Conservation (phyloP, 257 asterid species). For the Leonotis leonurus region DNA sequence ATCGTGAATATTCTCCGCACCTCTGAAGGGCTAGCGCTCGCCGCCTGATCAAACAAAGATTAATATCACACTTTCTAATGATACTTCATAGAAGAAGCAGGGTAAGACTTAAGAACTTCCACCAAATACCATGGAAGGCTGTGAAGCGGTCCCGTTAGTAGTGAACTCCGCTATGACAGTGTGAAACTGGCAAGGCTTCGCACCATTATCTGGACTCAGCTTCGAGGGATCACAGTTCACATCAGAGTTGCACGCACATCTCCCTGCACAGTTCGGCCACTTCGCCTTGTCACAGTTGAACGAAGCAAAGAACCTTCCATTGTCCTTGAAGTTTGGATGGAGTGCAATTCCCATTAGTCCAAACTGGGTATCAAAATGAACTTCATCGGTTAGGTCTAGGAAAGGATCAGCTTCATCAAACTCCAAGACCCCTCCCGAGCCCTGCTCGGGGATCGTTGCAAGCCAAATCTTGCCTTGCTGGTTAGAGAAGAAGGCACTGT, state of each 20-base stretch:
- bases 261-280: slow-evolving; percentile 72
- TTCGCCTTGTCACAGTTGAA: slow-evolving; percentile 71
- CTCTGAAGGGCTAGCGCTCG: slow-evolving; percentile 57
- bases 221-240: slow-evolving; percentile 64
- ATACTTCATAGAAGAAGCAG: not conserved
- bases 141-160: slow-evolving; percentile 46
- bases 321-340: slow-evolving; percentile 59
- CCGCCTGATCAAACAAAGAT: slow-evolving; percentile 39
- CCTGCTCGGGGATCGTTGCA: slow-evolving; percentile 63
- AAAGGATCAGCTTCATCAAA: slow-evolving; percentile 53
- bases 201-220: slow-evolving; percentile 46
- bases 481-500: slow-evolving; percentile 70
- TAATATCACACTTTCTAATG: not conserved
- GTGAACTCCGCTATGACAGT: slow-evolving; percentile 73
- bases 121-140: slow-evolving; percentile 48
- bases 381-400: slow-evolving; percentile 72
- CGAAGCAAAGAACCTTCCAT: slow-evolving; percentile 83
- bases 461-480: slow-evolving; percentile 80
- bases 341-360: slow-evolving; percentile 81
- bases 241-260: slow-evolving; percentile 80
- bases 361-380: slow-evolving; percentile 56
- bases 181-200: slow-evolving; percentile 74
- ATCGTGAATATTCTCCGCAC: slow-evolving; percentile 83
- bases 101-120: not conserved
- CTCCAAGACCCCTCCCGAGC: slow-evolving; percentile 51